phyloP scores from a whole-genome alignment of 192 early-diverging fungal genomes.

The Borealophlyctis nickersoniae region DNA sequence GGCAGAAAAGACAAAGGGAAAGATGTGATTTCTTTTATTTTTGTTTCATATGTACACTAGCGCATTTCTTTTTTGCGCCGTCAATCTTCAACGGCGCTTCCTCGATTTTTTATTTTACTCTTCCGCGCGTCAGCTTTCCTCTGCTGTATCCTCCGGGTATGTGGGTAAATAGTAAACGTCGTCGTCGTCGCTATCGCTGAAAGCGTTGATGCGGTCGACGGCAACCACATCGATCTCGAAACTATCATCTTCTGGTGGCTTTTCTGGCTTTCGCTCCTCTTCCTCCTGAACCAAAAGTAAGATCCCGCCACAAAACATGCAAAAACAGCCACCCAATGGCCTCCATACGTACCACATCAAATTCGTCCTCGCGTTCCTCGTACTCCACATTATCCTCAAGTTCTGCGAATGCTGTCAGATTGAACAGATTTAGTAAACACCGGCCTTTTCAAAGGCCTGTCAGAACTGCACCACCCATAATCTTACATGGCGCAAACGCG shows the following conservation, averaged over 20 bases:
- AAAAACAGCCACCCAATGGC: neutral
- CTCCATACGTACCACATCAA: conserved; percentile 64
- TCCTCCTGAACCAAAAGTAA: neutral
- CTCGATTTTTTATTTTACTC: too few relatives aligned
- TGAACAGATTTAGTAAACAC: neutral
- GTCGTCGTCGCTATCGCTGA: conserved; percentile 2
- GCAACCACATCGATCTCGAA: conserved; percentile 12
- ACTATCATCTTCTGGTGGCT: neutral
- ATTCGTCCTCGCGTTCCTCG: conserved; percentile 89
- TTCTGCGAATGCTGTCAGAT: conserved; percentile 68
- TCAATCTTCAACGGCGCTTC: too few relatives aligned
- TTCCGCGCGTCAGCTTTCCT: neutral
- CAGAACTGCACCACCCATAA: neutral
- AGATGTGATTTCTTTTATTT: too few relatives aligned
- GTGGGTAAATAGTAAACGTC: neutral
- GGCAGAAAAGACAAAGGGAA: conserved; percentile 10
- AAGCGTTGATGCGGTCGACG: conserved; percentile 15
- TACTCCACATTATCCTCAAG: conserved; percentile 95
- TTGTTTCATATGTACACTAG: too few relatives aligned
- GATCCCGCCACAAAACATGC: neutral
- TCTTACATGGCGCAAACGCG: conserved; percentile 78
- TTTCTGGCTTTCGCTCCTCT: neutral
- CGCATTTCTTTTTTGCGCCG: too few relatives aligned
- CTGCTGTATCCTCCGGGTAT: neutral
- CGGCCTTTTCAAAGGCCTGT: neutral